Evolutionary conservation across 1,284 basidiomycete species (phyloP), one percentile per base, ranked within the genome.

Genomic region (Sporisorium reilianum): DNA sequence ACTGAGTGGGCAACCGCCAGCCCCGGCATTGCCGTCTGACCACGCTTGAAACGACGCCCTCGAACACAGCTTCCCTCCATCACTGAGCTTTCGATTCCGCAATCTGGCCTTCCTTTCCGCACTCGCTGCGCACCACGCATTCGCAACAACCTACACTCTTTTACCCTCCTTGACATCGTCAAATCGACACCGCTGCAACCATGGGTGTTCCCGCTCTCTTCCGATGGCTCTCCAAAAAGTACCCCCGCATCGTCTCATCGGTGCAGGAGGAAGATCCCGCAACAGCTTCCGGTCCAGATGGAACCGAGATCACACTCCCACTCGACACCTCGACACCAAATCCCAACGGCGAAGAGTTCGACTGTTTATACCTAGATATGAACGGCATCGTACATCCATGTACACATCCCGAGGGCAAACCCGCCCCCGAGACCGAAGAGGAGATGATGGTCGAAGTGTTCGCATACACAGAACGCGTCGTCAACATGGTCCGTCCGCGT

Each of bases 371-470:
- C 85, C 88, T 98, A 75, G 79, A 85, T 64, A 85, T 85, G 84
- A 85, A 85, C 42, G 84, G 84, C 50, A 85, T 88, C 69, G 95
- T 98, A 25, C 96, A 99, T 87, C 96, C 96, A 7, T 98, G 96
- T 90, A 98, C 96, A 0, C 96, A 98, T 85, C 96, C 96, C 0
- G 96, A 98, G 85, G 95, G 95, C 80, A 94, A 93, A 67, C 81
- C 82, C 1, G 91, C 97, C 1, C 97, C 97, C 0, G 93, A 97
- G 85, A 97, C 95, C 2, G 97, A 99, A 85, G 93, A 95, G 84
- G 95, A 98, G 64, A 99, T 99, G 97, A 99, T 99, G 97, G 84
- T 93, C 23, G 97, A 98, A 96, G 95, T 98, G 80, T 99, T 98
- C 83, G 88, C 93, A 20, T 99, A 99, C 86, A 95, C 99, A 75